These are phyloP conservation scores for Acanthamoeba culbertsoni DNA, from an alignment of 208 protist species.

Conservation along the genomic window DNA sequence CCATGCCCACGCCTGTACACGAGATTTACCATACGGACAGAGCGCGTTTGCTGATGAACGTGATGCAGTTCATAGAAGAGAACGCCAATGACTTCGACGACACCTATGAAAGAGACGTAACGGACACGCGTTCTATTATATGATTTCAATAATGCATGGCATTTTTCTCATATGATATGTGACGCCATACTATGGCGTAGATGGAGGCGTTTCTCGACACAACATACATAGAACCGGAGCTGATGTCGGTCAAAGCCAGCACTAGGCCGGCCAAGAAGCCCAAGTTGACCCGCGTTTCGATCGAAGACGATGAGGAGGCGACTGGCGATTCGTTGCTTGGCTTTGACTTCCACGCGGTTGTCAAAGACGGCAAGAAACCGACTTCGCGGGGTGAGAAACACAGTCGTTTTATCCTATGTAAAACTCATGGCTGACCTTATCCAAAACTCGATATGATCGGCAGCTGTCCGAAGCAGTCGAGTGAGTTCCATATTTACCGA, in stretches of 20 bases:
- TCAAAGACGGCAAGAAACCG: background rate
- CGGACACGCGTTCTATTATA: background rate
- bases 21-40: background rate
- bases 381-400: no score
- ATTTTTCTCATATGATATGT: background rate
- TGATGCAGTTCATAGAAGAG: slow-evolving; percentile 36
- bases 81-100: background rate
- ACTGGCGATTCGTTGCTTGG: background rate
- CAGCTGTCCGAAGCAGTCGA: background rate
- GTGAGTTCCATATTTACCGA: slow-evolving; percentile 22
- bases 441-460: no score
- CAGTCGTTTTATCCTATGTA: no score
- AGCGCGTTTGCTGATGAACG: background rate
- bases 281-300: background rate
- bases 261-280: background rate
- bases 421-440: no score
- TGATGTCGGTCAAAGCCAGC: background rate
- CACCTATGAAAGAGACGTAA: background rate
- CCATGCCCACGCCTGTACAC: background rate
- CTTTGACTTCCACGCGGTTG: background rate
- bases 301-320: background rate
- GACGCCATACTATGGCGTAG: background rate
- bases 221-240: background rate
- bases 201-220: background rate
- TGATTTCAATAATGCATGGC: background rate